Percentiles rank a stretch among this genome's conserved stretches.
Conservation (phyloP, 169 alveolate species). For the Perkinsus olseni region DNA sequence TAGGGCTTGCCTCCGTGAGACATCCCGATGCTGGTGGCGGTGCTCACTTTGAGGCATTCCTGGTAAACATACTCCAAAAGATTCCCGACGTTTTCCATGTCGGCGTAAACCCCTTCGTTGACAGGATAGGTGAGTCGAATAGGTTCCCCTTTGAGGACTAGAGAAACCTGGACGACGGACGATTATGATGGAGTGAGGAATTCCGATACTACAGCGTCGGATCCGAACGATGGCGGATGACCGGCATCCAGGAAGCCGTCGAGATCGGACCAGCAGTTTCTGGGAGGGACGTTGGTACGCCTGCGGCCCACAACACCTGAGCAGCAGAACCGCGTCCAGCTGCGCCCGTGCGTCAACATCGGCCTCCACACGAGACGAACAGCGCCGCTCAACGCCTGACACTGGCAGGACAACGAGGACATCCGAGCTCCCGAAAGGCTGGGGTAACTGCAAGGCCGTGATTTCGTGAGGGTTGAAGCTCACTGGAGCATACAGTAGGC, state of each 20-base stretch:
- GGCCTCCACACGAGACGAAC: too few relatives aligned
- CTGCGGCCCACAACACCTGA: not conserved
- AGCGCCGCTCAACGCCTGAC: too few relatives aligned
- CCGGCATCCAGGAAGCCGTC: not conserved
- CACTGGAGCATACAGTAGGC: too few relatives aligned
- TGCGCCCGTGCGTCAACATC: too few relatives aligned
- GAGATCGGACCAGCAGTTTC: not conserved
- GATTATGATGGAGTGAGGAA: not conserved
- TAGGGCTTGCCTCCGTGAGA: too few relatives aligned
- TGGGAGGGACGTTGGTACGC: not conserved
- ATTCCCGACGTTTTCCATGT: not conserved
- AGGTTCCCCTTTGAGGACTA: not conserved
- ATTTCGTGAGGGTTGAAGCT: too few relatives aligned
- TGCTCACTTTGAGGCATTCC: not conserved
- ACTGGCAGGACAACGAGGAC: too few relatives aligned
- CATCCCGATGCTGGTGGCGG: not conserved
- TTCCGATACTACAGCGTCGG: not conserved
- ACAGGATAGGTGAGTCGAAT: not conserved
- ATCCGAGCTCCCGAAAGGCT: too few relatives aligned
- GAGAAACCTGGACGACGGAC: not conserved
- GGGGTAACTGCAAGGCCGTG: too few relatives aligned
- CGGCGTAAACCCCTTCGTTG: not conserved
- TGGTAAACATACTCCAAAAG: not conserved
- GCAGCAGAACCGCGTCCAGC: not conserved
- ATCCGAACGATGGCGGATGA: not conserved